Evolutionary conservation across 78 protist species (phyloP), one percentile per base, ranked within the genome.

Genomic region (Chrysochromulina tobinii): DNA sequence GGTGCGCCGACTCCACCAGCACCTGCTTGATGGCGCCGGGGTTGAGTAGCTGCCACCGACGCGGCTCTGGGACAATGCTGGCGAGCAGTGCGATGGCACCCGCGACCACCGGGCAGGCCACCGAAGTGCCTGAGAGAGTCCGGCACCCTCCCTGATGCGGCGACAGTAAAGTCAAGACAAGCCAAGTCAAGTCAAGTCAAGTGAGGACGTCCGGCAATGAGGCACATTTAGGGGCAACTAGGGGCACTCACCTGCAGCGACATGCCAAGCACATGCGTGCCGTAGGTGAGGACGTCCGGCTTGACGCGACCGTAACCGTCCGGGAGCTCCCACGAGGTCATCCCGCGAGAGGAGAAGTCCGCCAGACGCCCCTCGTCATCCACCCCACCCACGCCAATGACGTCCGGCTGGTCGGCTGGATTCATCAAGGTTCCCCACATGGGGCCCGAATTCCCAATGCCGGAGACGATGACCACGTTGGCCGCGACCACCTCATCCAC

Each of bases 391-490:
- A 88, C 99, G n/a, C 98, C 99, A 54, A 98, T 91, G 2, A 98
- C 99, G 64, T 97, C 98, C 55, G 69, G 57, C 88, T 93, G 96
- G 88, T 98, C 99, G 0, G 97, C 99, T 0, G 99, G 99, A 81
- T 98, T 97, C 94, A 94, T 96, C 27, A 97, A 81, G 48, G 99
- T 97, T 91, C 98, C 99, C 90, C 94, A 97, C 51, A 92, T 53
- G 1, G 99, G 99, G n/a, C 99, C 99, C 59, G 96, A 96, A 92
- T 98, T 98, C 12, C 99, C 99, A 48, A 96, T 95, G 11, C 99
- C 99, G 0, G 96, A 89, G 4, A 97, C 96, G 20, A 98, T 93
- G n/a, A 95, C 81, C 54, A 98, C 93, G 59, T 95, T 95, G 14
- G 91, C 92, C 21, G 98, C 98, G 1, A 95, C 57, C 53, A 97